Base-by-base conservation (phyloP, 31 red algal genomes). In the Odonthalia washingtoniensis region DNA sequence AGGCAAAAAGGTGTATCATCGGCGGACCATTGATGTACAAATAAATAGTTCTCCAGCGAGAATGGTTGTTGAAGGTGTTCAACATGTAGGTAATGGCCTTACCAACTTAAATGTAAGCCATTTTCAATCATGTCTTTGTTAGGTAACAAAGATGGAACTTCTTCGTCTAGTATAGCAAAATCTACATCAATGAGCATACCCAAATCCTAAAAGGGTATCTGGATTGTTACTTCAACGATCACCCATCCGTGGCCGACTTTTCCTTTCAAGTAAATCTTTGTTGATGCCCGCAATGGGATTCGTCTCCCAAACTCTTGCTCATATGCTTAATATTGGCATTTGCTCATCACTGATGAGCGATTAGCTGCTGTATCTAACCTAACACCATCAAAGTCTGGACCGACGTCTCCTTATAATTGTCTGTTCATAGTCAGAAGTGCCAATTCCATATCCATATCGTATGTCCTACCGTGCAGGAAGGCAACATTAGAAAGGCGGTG, bases 121-220 rank as follows among this genome's bases (percentile, higher is more conserved):
- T n/a, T n/a, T n/a, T n/a, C n/a, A n/a, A n/a, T n/a, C n/a, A n/a
- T n/a, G n/a, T n/a, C n/a, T n/a, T 80, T 49, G 28, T 61, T 80
- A 26, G 5, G 52, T 5, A 49, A 36, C 21, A 0, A 26, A 0
- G 24, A 72, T 6, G 63, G 65, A 30, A 37, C 34, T 38, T 62
- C 53, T 0, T 49, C 63, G 3, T 0, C 6, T 9, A 84, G 0
- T 37, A 84, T 84, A 26, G 45, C 39, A 26, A 84, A 84, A 2
- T 6, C 46, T 12, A 84, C 36, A 44, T 84, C 32, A 46, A 70
- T 72, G 14, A 72, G 21, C n/a, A 84, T 32, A 16, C 62, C 36
- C 6, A 84, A 39, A 0, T 84, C 66, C 2, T 41, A 46, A 67
- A 84, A 84, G 3, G 63, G 64, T 21, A 84, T 72, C 2, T 64